Percentiles rank a stretch among this genome's conserved stretches.
These are phyloP conservation scores for Cryptosporidium ryanae DNA, from an alignment of 169 alveolate species.

Conservation along the genomic window DNA sequence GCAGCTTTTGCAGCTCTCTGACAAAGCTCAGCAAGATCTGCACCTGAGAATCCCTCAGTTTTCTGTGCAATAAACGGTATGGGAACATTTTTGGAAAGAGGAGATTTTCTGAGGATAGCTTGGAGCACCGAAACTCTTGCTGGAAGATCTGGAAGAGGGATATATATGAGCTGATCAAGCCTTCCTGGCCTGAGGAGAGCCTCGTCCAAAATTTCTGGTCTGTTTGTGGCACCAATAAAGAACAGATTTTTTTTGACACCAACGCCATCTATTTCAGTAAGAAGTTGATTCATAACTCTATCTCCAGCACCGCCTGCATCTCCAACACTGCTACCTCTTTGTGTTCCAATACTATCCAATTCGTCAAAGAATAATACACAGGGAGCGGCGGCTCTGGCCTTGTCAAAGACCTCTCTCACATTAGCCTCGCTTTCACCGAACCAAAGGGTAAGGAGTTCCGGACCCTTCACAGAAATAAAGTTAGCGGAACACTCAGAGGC, in stretches of 20 bases:
- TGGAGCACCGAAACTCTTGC: slow-evolving; percentile 94
- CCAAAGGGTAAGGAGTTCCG: slow-evolving; percentile 99
- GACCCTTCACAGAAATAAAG: slow-evolving; percentile 98
- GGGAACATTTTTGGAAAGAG: slow-evolving; percentile 97
- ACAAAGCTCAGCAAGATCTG: slow-evolving; percentile 99
- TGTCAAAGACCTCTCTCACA: slow-evolving; percentile 99
- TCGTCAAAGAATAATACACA: slow-evolving; percentile 99
- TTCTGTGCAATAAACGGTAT: slow-evolving; percentile 97
- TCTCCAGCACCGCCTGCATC: slow-evolving; percentile 99
- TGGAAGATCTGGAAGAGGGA: slow-evolving; percentile 99
- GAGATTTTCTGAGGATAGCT: slow-evolving; percentile 96
- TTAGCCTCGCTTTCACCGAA: slow-evolving; percentile 99
- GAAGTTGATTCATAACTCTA: slow-evolving; percentile 98
- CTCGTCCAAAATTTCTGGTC: slow-evolving; percentile 99
- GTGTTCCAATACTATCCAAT: slow-evolving; percentile 99
- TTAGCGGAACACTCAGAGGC: slow-evolving; percentile 99
- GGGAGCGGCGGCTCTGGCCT: slow-evolving; percentile 99
- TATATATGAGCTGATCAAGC: slow-evolving; percentile 98
- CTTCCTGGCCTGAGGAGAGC: slow-evolving; percentile 99
- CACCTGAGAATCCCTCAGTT: slow-evolving; percentile 99
- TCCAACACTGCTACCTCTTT: slow-evolving; percentile 93
- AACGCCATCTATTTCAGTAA: slow-evolving; percentile 99
- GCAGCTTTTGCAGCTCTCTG: slow-evolving; percentile 99
- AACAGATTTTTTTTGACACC: slow-evolving; percentile 98
- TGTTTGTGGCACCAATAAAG: slow-evolving; percentile 99